These are phyloP conservation scores for Phytopythium mirpurense DNA, from an alignment of 352 stramenopile species.

Conservation along the genomic window DNA sequence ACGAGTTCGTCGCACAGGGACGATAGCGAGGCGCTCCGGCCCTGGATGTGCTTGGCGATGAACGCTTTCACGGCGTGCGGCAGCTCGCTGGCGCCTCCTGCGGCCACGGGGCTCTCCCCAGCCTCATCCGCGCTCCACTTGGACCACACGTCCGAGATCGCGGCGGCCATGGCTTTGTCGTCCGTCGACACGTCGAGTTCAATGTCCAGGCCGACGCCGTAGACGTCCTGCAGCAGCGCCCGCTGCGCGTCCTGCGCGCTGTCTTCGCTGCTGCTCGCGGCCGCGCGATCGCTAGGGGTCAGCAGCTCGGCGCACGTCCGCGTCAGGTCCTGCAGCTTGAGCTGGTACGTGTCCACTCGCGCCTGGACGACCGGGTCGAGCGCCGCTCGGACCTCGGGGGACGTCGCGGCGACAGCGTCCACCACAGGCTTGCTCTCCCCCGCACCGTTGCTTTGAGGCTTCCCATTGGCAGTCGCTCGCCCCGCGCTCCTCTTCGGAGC, in stretches of 20 bases:
- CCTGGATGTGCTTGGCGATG: constrained; percentile 48
- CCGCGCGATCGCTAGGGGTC: constrained; percentile 5
- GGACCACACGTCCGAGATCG: constrained; percentile 18
- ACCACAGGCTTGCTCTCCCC: constrained; percentile 4
- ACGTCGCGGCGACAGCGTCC: constrained; percentile 3
- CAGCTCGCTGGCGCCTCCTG: constrained; percentile 20
- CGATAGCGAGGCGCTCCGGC: constrained; percentile 30
- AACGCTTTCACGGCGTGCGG: constrained; percentile 42
- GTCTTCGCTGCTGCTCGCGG: constrained; percentile 1
- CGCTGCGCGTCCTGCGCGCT: constrained; percentile 16
- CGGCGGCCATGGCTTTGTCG: constrained; percentile 10
- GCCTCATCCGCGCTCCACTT: constrained; percentile 13
- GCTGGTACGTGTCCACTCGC: constrained; percentile 60
- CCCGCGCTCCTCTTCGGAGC: constrained; percentile 18
- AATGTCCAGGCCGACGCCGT: constrained; percentile 52
- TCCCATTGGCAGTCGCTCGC: background rate
- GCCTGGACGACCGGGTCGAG: constrained; percentile 56
- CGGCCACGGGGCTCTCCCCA: background rate
- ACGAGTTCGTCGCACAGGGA: constrained; percentile 30
- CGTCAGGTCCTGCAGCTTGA: constrained; percentile 75
- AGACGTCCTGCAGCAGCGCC: constrained; percentile 69
- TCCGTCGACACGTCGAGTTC: constrained; percentile 30
- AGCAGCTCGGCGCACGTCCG: constrained; percentile 33
- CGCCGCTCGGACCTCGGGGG: constrained; percentile 16
- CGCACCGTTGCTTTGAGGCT: constrained; percentile 13